Percentiles rank a stretch among this genome's conserved stretches.
Conservation (phyloP, 495 filamentous ascomycete genomes). For the Lophium mytilinum region DNA sequence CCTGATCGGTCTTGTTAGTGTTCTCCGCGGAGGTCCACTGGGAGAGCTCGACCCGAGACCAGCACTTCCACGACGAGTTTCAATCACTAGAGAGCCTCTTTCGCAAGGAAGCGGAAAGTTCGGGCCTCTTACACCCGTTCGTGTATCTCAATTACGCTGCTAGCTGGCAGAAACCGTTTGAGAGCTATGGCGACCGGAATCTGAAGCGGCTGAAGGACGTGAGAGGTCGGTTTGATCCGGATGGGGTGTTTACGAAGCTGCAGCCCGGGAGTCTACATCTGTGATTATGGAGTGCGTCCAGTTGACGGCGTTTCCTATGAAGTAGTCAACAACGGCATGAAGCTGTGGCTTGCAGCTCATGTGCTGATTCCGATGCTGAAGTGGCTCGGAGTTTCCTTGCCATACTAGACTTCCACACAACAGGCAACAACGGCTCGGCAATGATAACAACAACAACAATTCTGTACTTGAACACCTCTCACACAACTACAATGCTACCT, state of each 20-base stretch:
- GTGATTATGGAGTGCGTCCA: no score
- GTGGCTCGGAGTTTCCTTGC: no score
- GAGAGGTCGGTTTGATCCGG: slow-evolving; percentile 31
- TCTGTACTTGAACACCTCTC: no score
- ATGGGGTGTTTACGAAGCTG: slow-evolving; percentile 10
- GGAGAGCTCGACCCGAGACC: not conserved
- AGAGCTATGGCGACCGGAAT: slow-evolving; percentile 16
- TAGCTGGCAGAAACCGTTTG: slow-evolving; percentile 29
- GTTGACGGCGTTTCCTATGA: no score
- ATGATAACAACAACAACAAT: no score
- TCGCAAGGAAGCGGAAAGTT: not conserved
- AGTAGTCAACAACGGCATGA: no score
- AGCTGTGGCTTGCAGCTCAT: no score
- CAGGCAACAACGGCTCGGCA: no score
- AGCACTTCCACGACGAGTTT: not conserved
- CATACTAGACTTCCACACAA: no score
- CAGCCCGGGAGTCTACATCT: not conserved
- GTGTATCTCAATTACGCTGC: slow-evolving; percentile 42
- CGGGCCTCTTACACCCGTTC: not conserved
- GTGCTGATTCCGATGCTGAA: no score
- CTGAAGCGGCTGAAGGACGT: slow-evolving; percentile 21
- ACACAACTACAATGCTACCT: no score
- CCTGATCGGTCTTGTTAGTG: not conserved
- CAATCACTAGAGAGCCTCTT: not conserved
- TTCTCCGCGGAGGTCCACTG: not conserved